Evolutionary conservation across 306 rosid species (phyloP).

Genomic region (Gleditsia sinensis): DNA sequence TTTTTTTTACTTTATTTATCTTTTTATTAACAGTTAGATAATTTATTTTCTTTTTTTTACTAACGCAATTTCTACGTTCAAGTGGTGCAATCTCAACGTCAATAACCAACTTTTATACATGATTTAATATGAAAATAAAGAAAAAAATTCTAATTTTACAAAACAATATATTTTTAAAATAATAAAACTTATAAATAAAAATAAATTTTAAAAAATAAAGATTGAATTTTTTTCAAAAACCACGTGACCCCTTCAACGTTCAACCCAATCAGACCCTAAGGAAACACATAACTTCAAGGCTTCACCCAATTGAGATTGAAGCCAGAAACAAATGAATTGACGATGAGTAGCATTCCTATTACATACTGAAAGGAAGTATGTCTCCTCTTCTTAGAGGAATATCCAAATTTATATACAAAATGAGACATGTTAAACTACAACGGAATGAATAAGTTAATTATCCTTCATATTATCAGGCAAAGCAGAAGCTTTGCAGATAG

Average conservation of each 20-base stretch:
- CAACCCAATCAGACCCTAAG: not conserved
- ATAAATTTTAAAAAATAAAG: no score
- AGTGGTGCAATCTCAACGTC: no score
- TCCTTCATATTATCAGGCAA: constrained; percentile 51
- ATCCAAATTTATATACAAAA: constrained; percentile 55
- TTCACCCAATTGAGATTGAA: constrained; percentile 48
- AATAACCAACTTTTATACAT: no score
- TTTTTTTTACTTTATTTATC: no score
- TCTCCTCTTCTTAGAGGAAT: constrained; percentile 49
- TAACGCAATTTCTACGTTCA: no score
- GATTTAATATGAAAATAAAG: no score
- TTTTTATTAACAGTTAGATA: no score
- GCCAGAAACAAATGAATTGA: constrained; percentile 54
- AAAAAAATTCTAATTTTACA: no score
- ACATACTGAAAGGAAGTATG: constrained; percentile 35
- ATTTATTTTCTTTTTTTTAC: no score
- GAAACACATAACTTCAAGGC: constrained; percentile 38
- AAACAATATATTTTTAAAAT: no score
- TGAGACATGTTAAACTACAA: constrained; percentile 22
- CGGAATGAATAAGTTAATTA: constrained; percentile 38
- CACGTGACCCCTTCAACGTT: not conserved
- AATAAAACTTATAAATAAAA: no score
- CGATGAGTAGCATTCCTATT: constrained; percentile 39
- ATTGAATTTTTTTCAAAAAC: no score
- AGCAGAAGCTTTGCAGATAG: constrained; percentile 71